These are phyloP conservation scores for Eucalyptus marginata DNA, from an alignment of 345 rosid species.

Conservation along the genomic window DNA sequence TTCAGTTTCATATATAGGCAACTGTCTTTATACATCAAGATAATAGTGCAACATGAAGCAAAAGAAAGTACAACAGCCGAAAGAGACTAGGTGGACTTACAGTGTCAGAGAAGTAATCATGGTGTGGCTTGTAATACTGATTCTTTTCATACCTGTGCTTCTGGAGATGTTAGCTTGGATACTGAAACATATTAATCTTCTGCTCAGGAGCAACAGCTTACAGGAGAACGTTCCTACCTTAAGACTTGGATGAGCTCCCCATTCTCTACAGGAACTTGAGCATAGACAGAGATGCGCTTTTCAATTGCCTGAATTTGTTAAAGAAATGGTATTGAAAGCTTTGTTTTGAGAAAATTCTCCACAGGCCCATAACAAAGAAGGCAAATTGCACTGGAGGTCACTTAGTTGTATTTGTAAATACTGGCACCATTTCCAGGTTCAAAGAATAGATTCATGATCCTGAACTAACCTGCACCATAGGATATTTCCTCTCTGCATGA, in stretches of 20 bases:
- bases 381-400: not conserved
- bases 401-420: not conserved
- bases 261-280: constrained; percentile 88
- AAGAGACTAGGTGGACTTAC: constrained; percentile 26
- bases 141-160: constrained; percentile 86
- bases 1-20: not conserved
- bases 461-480: constrained; percentile 64
- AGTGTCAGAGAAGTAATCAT: constrained; percentile 83
- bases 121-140: constrained; percentile 92
- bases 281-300: constrained; percentile 79
- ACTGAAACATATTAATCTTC: constrained; percentile 16
- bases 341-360: not conserved
- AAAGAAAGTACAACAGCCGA: not conserved
- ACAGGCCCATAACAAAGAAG: not conserved
- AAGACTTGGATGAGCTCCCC: constrained; percentile 95
- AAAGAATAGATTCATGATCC: not conserved
- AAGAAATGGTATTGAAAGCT: not conserved
- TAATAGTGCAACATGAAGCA: not conserved
- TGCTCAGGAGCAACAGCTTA: not conserved
- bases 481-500: constrained; percentile 56
- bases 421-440: not conserved
- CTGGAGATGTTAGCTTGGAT: constrained; percentile 57
- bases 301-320: constrained; percentile 62
- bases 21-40: not conserved
- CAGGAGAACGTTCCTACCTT: constrained; percentile 37